Evolutionary conservation across 2,329 filamentous ascomycete species (phyloP).

Genomic region (Aspergillus brunneoviolaceus): DNA sequence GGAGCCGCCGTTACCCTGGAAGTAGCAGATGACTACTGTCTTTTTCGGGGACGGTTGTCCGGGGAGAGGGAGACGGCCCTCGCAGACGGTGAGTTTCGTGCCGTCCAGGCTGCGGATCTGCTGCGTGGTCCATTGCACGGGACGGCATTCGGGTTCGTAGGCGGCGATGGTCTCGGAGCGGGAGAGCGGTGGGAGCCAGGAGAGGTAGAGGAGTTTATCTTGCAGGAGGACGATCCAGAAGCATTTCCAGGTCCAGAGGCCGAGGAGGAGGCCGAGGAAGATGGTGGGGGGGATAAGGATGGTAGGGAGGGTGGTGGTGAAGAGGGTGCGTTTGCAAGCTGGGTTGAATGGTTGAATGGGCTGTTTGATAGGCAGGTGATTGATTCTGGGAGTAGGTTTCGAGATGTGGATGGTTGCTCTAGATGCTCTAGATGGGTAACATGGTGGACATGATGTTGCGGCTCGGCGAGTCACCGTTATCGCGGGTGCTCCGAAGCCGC

Average conservation of each 20-base stretch:
- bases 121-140: slow-evolving; percentile 67
- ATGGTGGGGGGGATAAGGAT: slow-evolving; percentile 64
- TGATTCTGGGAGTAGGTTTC: not conserved
- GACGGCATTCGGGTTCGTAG: slow-evolving; percentile 59
- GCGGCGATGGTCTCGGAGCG: slow-evolving; percentile 65
- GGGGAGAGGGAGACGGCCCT: slow-evolving; percentile 57
- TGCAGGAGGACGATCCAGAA: slow-evolving; percentile 74
- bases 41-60: slow-evolving; percentile 23
- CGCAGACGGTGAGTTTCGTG: slow-evolving; percentile 60
- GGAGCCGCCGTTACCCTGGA: slow-evolving; percentile 36
- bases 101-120: slow-evolving; percentile 34
- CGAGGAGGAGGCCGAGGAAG: slow-evolving; percentile 64
- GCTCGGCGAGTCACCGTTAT: not conserved
- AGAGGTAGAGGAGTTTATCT: slow-evolving; percentile 81
- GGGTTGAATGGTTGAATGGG: not conserved
- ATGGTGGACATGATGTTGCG: not conserved
- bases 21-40: slow-evolving; percentile 32
- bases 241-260: slow-evolving; percentile 65
- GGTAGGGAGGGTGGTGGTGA: slow-evolving; percentile 37
- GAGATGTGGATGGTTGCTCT: not conserved
- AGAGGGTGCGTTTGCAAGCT: slow-evolving; percentile 9
- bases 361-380: not conserved
- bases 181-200: slow-evolving; percentile 69
- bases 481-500: not conserved
- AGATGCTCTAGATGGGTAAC: not conserved